Percentiles rank a stretch among this genome's conserved stretches.
Conservation (phyloP, 1,139 yeast species). For the Kurtzmaniella quercitrusa region DNA sequence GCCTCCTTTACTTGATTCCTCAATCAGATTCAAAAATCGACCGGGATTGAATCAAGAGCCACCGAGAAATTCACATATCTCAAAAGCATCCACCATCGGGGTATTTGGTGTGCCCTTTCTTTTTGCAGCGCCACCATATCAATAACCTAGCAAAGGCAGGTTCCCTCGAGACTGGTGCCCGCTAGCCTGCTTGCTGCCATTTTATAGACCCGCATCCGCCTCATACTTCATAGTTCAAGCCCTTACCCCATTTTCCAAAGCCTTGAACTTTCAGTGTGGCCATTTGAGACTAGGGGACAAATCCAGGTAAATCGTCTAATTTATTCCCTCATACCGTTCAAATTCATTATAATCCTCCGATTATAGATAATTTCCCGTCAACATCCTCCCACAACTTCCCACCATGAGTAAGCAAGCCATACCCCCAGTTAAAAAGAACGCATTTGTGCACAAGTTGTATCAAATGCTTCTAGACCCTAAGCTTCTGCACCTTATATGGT, state of each 20-base stretch:
- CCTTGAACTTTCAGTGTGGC: not conserved
- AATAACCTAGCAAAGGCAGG: not conserved
- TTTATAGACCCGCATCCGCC: not conserved
- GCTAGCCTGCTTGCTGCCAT: not conserved
- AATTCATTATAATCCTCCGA: not conserved
- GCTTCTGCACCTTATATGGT: slow-evolving; percentile 56
- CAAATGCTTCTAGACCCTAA: slow-evolving; percentile 55
- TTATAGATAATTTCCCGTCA: not conserved
- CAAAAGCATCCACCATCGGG: not conserved
- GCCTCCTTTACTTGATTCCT: not conserved
- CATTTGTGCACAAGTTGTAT: slow-evolving; percentile 61
- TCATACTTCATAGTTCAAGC: not conserved
- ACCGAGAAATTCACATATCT: not conserved
- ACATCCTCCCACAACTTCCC: not conserved
- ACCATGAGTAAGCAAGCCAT: slow-evolving; percentile 17
- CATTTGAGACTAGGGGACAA: not conserved
- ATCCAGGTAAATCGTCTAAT: not conserved
- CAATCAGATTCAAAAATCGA: not conserved
- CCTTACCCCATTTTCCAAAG: not conserved
- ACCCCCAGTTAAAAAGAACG: slow-evolving; percentile 47
- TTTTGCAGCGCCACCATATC: not conserved
- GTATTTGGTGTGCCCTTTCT: not conserved
- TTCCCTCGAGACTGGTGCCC: not conserved
- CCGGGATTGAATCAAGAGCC: not conserved
- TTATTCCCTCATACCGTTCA: not conserved